Conservation (phyloP, 768 basidiomycete species). For the Kwoniella europaea region DNA sequence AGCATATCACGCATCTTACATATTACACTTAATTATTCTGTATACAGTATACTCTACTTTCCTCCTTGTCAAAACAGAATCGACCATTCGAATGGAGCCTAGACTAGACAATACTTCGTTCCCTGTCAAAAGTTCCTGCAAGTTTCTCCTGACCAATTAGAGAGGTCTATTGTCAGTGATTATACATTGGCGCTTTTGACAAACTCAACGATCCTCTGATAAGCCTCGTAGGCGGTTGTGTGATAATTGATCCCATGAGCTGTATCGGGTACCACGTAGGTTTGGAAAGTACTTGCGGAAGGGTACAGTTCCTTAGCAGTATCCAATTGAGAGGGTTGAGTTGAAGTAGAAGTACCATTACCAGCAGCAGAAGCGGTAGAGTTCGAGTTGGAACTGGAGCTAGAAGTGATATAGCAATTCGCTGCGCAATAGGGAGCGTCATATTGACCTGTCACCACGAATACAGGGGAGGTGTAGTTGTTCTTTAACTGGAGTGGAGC, state of each 20-base stretch:
- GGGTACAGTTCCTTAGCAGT: conserved; percentile 40
- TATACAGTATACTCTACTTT: too few relatives aligned
- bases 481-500: conserved; percentile 16
- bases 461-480: conserved; percentile 34
- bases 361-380: neutral
- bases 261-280: conserved; percentile 38
- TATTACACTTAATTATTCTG: too few relatives aligned
- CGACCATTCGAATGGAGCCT: too few relatives aligned
- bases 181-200: conserved; percentile 5
- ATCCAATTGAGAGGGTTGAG: conserved; percentile 35
- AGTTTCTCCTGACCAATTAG: too few relatives aligned
- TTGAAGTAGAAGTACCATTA: neutral
- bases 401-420: conserved; percentile 39
- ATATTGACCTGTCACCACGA: conserved; percentile 41
- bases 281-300: conserved; percentile 30
- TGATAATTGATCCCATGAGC: conserved; percentile 50
- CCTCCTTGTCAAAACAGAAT: too few relatives aligned
- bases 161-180: neutral
- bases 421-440: conserved; percentile 44
- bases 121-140: too few relatives aligned
- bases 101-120: too few relatives aligned
- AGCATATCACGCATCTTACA: too few relatives aligned
- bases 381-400: conserved; percentile 9
- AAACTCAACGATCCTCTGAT: conserved; percentile 42
- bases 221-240: conserved; percentile 39